Percentiles rank a stretch among this genome's conserved stretches.
Evolutionary conservation across 495 filamentous ascomycete genomes (phyloP).

Genomic region (Glonium stellatum): DNA sequence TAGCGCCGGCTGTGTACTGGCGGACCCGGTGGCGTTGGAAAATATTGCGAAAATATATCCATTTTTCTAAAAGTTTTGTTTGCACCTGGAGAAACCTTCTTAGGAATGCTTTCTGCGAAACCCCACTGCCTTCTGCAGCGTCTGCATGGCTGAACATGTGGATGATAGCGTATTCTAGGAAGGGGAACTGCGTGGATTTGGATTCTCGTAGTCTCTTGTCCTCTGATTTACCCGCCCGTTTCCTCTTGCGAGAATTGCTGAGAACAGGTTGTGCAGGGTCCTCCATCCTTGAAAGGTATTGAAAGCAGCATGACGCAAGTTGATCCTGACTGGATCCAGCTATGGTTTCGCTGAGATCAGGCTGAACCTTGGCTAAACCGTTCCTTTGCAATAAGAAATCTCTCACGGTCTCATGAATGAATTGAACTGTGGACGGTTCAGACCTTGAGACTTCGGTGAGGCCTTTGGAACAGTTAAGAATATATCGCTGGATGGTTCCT

Average conservation of each 20-base stretch:
- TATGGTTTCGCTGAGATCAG: neutral
- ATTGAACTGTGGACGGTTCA: neutral
- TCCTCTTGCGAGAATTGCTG: neutral
- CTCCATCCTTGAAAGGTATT: neutral
- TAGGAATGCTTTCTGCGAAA: neutral
- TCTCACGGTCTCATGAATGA: conserved; percentile 7
- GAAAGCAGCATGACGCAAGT: neutral
- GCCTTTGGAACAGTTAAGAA: neutral
- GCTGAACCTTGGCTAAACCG: neutral
- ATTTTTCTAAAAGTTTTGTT: neutral
- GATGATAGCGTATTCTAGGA: neutral
- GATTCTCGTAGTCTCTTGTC: neutral
- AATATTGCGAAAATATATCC: neutral
- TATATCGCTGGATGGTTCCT: neutral
- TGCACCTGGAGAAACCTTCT: neutral
- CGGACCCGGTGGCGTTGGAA: neutral
- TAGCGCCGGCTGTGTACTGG: neutral
- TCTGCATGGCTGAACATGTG: neutral
- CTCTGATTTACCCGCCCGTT: neutral
- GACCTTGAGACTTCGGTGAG: neutral
- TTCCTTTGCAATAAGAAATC: conserved; percentile 1
- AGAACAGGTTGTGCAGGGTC: neutral
- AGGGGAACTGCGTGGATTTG: neutral
- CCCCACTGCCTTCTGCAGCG: neutral
- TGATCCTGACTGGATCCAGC: neutral